A percentile compares a stretch with the other conserved stretches of the same genome.
Evolutionary conservation across 2,329 filamentous ascomycete genomes (phyloP).

Genomic region (Penicillium nordicum): DNA sequence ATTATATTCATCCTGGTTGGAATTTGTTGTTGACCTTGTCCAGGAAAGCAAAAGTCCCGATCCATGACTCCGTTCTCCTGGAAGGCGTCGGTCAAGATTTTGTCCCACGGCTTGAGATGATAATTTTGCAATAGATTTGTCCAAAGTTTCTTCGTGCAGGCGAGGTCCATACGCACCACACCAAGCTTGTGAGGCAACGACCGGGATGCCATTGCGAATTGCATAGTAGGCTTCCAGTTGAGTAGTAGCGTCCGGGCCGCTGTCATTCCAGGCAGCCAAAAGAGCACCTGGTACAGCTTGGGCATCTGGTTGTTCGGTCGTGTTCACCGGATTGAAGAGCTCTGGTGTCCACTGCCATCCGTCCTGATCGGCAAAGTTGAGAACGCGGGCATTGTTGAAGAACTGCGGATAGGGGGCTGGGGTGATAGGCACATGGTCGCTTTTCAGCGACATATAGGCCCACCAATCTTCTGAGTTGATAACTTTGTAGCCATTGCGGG

Average conservation of each 20-base stretch:
- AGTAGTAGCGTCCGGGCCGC: constrained; percentile 50
- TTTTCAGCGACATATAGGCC: constrained; percentile 56
- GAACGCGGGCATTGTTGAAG: constrained; percentile 48
- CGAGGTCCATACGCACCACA: constrained; percentile 45
- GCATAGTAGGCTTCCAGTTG: constrained; percentile 54
- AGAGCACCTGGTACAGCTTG: constrained; percentile 49
- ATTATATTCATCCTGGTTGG: constrained; percentile 20
- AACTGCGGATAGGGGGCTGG: constrained; percentile 46
- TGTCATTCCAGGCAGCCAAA: constrained; percentile 55
- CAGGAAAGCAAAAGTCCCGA: constrained; percentile 32
- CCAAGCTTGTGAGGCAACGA: constrained; percentile 54
- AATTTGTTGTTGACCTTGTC: constrained; percentile 37
- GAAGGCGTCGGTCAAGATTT: constrained; percentile 44
- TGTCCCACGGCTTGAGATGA: constrained; percentile 46
- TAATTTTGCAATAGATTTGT: constrained; percentile 41
- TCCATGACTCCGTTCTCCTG: background rate
- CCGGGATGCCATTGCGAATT: constrained; percentile 50
- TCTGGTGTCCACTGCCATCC: constrained; percentile 48
- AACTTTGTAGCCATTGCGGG: constrained; percentile 48
- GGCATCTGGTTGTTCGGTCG: constrained; percentile 46
- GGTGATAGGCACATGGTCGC: constrained; percentile 52
- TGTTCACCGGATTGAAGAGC: constrained; percentile 51
- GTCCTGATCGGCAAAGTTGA: constrained; percentile 48
- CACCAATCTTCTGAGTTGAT: constrained; percentile 56
- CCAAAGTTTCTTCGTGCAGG: constrained; percentile 42